These are phyloP conservation scores for Aspergillus steynii DNA, from an alignment of 495 filamentous ascomycete genomes.

Conservation along the genomic window DNA sequence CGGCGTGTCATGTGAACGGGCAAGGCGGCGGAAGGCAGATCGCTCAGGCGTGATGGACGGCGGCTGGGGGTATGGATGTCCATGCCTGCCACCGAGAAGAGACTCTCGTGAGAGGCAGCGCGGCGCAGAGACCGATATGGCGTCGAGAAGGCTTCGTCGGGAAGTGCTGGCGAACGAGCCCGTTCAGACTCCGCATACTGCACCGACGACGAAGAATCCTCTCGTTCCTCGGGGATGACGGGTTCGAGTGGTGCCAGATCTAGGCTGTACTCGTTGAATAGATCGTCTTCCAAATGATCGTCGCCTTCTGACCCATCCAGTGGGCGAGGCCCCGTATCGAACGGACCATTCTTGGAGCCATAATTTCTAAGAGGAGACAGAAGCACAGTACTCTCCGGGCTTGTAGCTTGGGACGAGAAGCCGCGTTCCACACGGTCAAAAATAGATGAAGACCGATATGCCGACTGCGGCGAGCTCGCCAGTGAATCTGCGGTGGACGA, in stretches of 20 bases:
- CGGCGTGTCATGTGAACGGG: constrained; percentile 34
- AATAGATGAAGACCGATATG: constrained; percentile 68
- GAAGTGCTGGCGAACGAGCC: constrained; percentile 17
- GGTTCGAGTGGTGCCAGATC: constrained; percentile 25
- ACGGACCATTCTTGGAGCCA: constrained; percentile 54
- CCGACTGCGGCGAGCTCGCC: constrained; percentile 80
- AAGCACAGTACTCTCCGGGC: constrained; percentile 70
- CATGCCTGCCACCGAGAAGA: constrained; percentile 52
- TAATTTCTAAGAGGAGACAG: constrained; percentile 42
- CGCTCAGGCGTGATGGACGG: constrained; percentile 37
- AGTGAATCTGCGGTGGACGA: constrained; percentile 70
- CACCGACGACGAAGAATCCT: constrained; percentile 33
- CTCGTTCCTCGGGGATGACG: constrained; percentile 46
- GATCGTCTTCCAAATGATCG: constrained; percentile 25
- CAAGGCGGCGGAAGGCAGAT: constrained; percentile 27
- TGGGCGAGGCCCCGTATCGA: constrained; percentile 12
- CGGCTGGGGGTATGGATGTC: constrained; percentile 49
- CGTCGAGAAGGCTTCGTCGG: constrained; percentile 28
- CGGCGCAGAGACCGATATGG: constrained; percentile 34
- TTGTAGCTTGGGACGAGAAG: constrained; percentile 66
- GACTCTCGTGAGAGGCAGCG: constrained; percentile 49
- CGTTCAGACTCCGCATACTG: constrained; percentile 15
- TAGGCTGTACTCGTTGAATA: constrained; percentile 19
- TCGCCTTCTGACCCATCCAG: constrained; percentile 14
- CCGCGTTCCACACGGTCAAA: constrained; percentile 68